A percentile compares a stretch with the other conserved stretches of the same genome.
These are phyloP conservation scores for Penicillium sp. DNA, from an alignment of 2,329 filamentous ascomycete species.

Conservation along the genomic window DNA sequence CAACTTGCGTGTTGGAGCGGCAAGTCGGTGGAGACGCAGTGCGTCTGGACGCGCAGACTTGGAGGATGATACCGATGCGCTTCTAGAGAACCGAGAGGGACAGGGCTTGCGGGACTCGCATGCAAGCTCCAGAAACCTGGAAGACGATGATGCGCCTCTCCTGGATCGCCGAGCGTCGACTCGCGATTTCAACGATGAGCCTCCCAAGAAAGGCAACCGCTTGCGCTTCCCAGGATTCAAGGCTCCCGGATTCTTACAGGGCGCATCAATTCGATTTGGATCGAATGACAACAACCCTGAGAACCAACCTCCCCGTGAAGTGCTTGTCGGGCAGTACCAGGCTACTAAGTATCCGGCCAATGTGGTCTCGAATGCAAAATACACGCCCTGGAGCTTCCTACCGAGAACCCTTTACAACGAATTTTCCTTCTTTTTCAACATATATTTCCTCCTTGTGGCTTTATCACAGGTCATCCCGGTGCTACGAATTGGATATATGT, in stretches of 20 bases:
- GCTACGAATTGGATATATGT: constrained; percentile 87
- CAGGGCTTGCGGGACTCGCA: constrained; percentile 58
- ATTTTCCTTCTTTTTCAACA: constrained; percentile 99
- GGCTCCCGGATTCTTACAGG: constrained; percentile 35
- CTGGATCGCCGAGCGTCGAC: constrained; percentile 47
- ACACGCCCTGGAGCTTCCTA: constrained; percentile 90
- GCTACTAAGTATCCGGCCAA: constrained; percentile 79
- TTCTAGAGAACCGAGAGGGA: constrained; percentile 63
- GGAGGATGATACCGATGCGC: constrained; percentile 64
- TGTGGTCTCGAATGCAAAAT: constrained; percentile 94
- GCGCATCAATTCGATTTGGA: constrained; percentile 24
- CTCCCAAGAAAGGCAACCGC: constrained; percentile 50
- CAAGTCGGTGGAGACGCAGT: constrained; percentile 42
- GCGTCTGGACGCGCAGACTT: constrained; percentile 32
- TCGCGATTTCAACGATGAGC: constrained; percentile 34
- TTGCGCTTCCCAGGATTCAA: constrained; percentile 68
- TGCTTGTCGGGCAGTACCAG: constrained; percentile 73
- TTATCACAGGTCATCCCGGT: constrained; percentile 88
- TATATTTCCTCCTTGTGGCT: constrained; percentile 95
- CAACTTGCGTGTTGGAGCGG: constrained; percentile 52
- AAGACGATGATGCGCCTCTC: constrained; percentile 72
- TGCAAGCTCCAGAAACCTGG: constrained; percentile 52
- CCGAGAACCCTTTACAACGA: constrained; percentile 96
- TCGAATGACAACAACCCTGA: constrained; percentile 42
- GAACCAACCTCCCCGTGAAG: constrained; percentile 61